These are phyloP conservation scores for Luzula sylvatica DNA, from an alignment of 176 grass and related monocot genomes.

Conservation along the genomic window DNA sequence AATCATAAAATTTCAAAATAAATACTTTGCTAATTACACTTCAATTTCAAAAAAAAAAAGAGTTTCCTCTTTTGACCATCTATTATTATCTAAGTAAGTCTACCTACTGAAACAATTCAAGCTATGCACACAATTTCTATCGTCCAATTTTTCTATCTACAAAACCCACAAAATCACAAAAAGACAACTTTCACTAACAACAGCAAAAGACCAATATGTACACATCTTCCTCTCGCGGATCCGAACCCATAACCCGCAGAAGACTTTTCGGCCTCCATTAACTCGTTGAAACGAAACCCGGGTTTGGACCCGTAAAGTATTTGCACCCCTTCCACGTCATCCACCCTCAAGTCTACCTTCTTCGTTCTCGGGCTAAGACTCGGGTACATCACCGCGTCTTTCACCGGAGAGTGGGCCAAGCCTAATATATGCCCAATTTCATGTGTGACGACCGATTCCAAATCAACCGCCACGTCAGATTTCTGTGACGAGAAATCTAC, in stretches of 20 bases:
- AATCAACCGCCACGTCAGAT: constrained; percentile 29
- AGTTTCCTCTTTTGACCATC: background rate
- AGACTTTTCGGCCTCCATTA: constrained; percentile 42
- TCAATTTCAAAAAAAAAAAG: no score
- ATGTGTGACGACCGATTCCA: constrained; percentile 86
- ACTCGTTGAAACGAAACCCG: constrained; percentile 52
- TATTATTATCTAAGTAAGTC: no score
- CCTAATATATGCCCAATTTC: constrained; percentile 94
- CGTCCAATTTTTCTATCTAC: background rate
- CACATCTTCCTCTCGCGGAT: background rate
- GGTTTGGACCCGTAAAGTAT: constrained; percentile 72
- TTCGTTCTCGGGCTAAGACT: constrained; percentile 44
- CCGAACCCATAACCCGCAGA: background rate
- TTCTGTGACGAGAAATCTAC: constrained; percentile 30
- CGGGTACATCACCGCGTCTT: constrained; percentile 84
- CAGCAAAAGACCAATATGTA: constrained; percentile 19
- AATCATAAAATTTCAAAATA: background rate
- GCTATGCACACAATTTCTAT: background rate
- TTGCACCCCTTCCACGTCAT: constrained; percentile 79
- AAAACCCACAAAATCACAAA: background rate
- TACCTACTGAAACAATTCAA: no score
- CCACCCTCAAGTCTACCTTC: constrained; percentile 60
- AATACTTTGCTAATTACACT: background rate
- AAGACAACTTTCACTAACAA: constrained; percentile 18
- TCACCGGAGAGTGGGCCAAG: constrained; percentile 57